Conservation (phyloP, 2,329 filamentous ascomycete species). For the Pestalotiopsis fici region DNA sequence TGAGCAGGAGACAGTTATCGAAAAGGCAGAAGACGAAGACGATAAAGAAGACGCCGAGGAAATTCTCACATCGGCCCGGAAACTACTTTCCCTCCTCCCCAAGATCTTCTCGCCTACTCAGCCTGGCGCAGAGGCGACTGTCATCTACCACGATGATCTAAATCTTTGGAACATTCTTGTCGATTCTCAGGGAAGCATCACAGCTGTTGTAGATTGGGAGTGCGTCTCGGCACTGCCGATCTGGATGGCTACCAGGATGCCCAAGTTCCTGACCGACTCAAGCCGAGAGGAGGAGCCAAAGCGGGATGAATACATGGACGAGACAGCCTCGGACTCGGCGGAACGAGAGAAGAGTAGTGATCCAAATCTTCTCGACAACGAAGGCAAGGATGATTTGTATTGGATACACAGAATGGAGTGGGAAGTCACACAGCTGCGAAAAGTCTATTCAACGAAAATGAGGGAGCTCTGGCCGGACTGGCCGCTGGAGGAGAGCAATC, state of each 20-base stretch:
- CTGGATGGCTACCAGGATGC: slow-evolving; percentile 32
- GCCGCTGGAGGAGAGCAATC: slow-evolving; percentile 12
- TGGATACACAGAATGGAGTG: slow-evolving; percentile 41
- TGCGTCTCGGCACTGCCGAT: slow-evolving; percentile 39
- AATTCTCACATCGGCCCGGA: background rate
- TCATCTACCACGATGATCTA: slow-evolving; percentile 39
- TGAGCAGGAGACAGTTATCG: slow-evolving; percentile 23
- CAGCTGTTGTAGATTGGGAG: slow-evolving; percentile 43
- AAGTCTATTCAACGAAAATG: slow-evolving; percentile 33
- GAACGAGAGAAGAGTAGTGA: background rate
- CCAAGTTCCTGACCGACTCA: slow-evolving; percentile 15
- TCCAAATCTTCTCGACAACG: slow-evolving; percentile 32
- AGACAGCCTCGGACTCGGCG: slow-evolving; percentile 16
- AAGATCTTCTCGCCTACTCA: background rate
- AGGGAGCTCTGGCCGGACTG: slow-evolving; percentile 30
- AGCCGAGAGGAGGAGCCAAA: slow-evolving; percentile 30
- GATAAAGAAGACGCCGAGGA: slow-evolving; percentile 1
- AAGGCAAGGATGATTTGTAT: slow-evolving; percentile 39
- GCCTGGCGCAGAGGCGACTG: slow-evolving; percentile 25
- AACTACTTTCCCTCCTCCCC: background rate
- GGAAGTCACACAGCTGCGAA: slow-evolving; percentile 37
- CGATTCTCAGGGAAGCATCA: slow-evolving; percentile 33
- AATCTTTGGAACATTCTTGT: slow-evolving; percentile 40
- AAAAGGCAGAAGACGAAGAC: slow-evolving; percentile 12
- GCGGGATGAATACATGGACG: slow-evolving; percentile 30